Conservation (phyloP, 2,329 filamentous ascomycete species). For the Ophiognomonia clavigignenti-juglandacearum region DNA sequence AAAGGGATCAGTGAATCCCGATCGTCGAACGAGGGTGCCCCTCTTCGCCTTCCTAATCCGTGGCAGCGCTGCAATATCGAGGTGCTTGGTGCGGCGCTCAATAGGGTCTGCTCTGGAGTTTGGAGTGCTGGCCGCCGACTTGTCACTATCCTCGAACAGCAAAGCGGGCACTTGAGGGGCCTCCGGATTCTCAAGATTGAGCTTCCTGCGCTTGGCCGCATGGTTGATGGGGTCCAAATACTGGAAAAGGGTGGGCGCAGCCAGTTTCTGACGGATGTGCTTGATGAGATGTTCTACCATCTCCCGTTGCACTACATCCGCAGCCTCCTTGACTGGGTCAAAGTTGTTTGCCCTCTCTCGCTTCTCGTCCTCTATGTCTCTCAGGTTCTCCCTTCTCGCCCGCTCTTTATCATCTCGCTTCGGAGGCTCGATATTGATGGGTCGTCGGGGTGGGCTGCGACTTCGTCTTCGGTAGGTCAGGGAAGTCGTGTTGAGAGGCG, state of each 20-base stretch:
- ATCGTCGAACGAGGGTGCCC: constrained; percentile 52
- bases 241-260: constrained; percentile 72
- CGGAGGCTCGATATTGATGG: constrained; percentile 36
- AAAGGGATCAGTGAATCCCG: constrained; percentile 63
- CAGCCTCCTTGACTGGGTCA: constrained; percentile 82
- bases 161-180: constrained; percentile 47
- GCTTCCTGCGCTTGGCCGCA: constrained; percentile 68
- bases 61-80: constrained; percentile 62
- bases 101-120: constrained; percentile 58
- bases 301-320: constrained; percentile 73
- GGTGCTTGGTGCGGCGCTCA: constrained; percentile 52
- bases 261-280: constrained; percentile 84
- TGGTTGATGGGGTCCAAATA: constrained; percentile 82
- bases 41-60: constrained; percentile 68
- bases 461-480: constrained; percentile 27
- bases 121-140: constrained; percentile 60
- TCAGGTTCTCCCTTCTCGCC: constrained; percentile 65
- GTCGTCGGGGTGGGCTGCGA: constrained; percentile 30
- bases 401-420: constrained; percentile 63
- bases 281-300: constrained; percentile 81
- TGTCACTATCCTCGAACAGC: constrained; percentile 57
- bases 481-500: constrained; percentile 20
- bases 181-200: constrained; percentile 69
- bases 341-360: constrained; percentile 79
- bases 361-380: constrained; percentile 87